Base-by-base conservation (phyloP, 2,329 filamentous ascomycete species). In the Xylaria sp. region DNA sequence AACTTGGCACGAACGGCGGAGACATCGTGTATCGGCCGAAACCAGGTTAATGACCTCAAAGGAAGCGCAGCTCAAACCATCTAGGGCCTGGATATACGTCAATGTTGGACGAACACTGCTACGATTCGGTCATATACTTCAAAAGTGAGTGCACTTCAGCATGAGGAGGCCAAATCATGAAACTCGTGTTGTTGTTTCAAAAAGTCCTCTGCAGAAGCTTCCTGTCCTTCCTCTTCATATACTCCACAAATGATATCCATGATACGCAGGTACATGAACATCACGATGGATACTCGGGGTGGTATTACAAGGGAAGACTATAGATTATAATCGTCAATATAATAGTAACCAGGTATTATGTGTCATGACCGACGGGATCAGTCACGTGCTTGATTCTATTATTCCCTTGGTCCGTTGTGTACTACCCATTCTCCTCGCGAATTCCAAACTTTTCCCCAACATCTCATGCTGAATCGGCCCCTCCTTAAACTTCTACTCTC, bases 321-420 rank as follows among this genome's bases (percentile, higher is more conserved):
- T 57, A 23, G 52, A 48, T 50, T 57, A 20, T 39, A 6, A 30
- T 60, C n/a, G 43, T 46, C 20, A 28, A 45, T 25, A 36, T 20
- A 28, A 39, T 36, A 52, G 5, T 43, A 13, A 4, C 34, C 23
- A 10, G 12, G 50, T 23, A 61, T 43, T 6, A 39, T 52, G 25
- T 60, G 43, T 9, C 20, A 52, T 34, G 43, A 55, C 57, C 45
- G 4, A 18, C 20, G 8, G 28, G 6, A 20, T 30, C 41, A 43
- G 52, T 69, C 65, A 69, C 65, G 68, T 70, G 68, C 48, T 28
- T 39, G 28, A 57, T 39, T 18, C 13, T 30, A 20, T 28, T 45
- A 23, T 48, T 50, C 18, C 43, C 25, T 50, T 60, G 23, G 43
- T 57, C 53, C 13, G 50, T 39, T 56, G 55, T 45, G 55, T 66